Evolutionary conservation across 257 asterid genomes (phyloP), one percentile per base, ranked within the genome.

Genomic region (Mentha longifolia): DNA sequence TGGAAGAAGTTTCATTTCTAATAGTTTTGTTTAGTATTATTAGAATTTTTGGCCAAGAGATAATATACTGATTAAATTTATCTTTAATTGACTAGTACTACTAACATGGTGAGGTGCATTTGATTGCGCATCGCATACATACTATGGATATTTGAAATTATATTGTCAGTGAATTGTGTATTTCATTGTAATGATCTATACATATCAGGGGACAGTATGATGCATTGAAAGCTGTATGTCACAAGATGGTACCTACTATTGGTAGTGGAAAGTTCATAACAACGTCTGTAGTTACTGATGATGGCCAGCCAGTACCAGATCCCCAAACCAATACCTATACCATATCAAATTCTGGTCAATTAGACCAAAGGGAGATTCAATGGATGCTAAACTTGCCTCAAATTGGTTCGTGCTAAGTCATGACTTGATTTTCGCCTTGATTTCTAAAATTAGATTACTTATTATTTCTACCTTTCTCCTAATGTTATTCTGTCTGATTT

Each of bases 201-300:
- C 58, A 46, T 45, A 41, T 46, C 78, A 93, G 98, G 90, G 88
- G 78, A 73, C 90, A 89, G 75, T 93, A 93, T 80, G 89, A 84
- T 75, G 85, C 82, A 35, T 82, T 87, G 94, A 93, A 91, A 85
- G 83, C 85, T 64, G 87, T 81, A 79, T 93, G 98, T 75, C 86
- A 89, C 71, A 80, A 85, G 69, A 73, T 91, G 85, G 91, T 80
- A 47, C 92, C 97, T 55, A 54, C 75, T 47, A 50, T 93, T 77
- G 98, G 97, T 76, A 91, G 95, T 77, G 97, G 95, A 77, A 91
- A 89, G 73, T 58, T 88, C 62, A 74, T 91, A 70, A 86, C 96
- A 54, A 75, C 84, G 33, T 86, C 95, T 73, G 72, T 87, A 83
- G 73, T 89, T 71, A 70, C 78, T 68, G 91, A 89, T 17, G 89